Conservation (phyloP, 306 rosid species). For the Rubus idaeus region DNA sequence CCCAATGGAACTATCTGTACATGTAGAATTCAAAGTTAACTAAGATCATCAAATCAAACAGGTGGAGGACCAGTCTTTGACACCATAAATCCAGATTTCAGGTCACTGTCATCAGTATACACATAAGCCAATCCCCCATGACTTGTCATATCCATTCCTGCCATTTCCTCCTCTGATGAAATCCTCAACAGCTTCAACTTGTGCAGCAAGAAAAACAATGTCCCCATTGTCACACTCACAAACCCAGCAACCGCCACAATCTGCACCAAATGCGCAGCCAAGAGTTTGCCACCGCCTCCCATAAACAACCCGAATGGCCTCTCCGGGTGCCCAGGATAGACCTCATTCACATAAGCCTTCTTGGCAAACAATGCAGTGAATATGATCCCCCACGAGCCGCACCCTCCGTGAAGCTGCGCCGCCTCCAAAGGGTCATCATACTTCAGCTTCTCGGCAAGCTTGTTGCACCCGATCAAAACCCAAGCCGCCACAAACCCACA, state of each 20-base stretch:
- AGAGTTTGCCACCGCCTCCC: constrained; percentile 50
- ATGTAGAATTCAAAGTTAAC: neutral
- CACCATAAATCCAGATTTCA: neutral
- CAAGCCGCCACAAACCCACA: constrained; percentile 67
- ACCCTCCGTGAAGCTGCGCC: constrained; percentile 62
- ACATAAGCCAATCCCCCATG: constrained; percentile 60
- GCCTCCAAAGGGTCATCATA: constrained; percentile 69
- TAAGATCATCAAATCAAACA: constrained; percentile 7
- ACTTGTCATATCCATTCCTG: constrained; percentile 57
- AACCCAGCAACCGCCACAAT: constrained; percentile 37
- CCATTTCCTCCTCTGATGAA: constrained; percentile 49
- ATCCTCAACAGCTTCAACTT: constrained; percentile 43
- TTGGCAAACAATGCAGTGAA: constrained; percentile 54
- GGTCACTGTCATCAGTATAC: constrained; percentile 24
- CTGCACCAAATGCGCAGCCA: constrained; percentile 54
- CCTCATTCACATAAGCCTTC: constrained; percentile 43
- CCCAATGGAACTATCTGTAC: neutral
- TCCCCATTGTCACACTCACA: constrained; percentile 60
- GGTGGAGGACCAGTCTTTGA: neutral
- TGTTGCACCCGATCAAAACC: constrained; percentile 51
- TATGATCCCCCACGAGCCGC: constrained; percentile 60
- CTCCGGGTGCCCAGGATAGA: constrained; percentile 36
- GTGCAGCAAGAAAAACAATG: constrained; percentile 42
- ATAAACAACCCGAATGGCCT: constrained; percentile 52
- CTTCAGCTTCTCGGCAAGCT: constrained; percentile 41